Percentiles rank a stretch among this genome's conserved stretches.
Conservation (phyloP, 1,139 yeast genomes). For the Protomyces inouyei region DNA sequence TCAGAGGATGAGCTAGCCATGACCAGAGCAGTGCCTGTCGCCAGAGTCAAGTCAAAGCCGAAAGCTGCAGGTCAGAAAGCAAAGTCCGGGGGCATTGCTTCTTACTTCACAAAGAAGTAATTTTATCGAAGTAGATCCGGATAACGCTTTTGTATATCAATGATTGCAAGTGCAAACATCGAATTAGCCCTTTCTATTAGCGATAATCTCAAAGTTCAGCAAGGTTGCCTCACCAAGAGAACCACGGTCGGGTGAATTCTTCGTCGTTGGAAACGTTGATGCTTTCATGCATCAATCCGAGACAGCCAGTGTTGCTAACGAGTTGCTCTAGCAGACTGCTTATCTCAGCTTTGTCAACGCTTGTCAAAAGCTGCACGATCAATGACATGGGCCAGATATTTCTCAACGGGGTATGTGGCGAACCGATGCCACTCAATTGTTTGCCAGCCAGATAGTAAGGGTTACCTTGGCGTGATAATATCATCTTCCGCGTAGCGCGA, state of each 20-base stretch:
- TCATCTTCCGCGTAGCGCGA: slow-evolving; percentile 73
- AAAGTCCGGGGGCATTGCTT: slow-evolving; percentile 2
- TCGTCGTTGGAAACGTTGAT: slow-evolving; percentile 54
- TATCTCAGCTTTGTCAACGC: slow-evolving; percentile 68
- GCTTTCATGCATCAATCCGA: slow-evolving; percentile 83
- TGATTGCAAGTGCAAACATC: slow-evolving; percentile 78
- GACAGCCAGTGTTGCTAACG: slow-evolving; percentile 59
- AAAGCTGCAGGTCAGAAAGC: slow-evolving; percentile 2
- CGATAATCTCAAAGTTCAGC: too few species aligned
- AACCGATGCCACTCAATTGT: slow-evolving; percentile 72
- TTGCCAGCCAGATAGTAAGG: slow-evolving; percentile 68
- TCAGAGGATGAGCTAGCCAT: slow-evolving; percentile 25
- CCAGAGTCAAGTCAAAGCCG: background rate
- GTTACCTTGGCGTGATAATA: slow-evolving; percentile 62
- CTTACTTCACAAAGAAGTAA: slow-evolving; percentile 9
- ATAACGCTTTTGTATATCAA: slow-evolving; percentile 66
- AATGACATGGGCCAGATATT: slow-evolving; percentile 92
- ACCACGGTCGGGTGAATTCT: slow-evolving; percentile 54
- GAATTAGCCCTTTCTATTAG: slow-evolving; percentile 58
- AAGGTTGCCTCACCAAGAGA: slow-evolving; percentile 56
- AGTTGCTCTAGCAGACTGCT: slow-evolving; percentile 48
- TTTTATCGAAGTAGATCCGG: slow-evolving; percentile 54
- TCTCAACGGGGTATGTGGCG: slow-evolving; percentile 78
- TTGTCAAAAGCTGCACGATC: slow-evolving; percentile 66
- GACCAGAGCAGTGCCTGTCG: background rate